Evolutionary conservation across 306 rosid genomes (phyloP), one percentile per base, ranked within the genome.

Genomic region (Pyrus pyrifolia): DNA sequence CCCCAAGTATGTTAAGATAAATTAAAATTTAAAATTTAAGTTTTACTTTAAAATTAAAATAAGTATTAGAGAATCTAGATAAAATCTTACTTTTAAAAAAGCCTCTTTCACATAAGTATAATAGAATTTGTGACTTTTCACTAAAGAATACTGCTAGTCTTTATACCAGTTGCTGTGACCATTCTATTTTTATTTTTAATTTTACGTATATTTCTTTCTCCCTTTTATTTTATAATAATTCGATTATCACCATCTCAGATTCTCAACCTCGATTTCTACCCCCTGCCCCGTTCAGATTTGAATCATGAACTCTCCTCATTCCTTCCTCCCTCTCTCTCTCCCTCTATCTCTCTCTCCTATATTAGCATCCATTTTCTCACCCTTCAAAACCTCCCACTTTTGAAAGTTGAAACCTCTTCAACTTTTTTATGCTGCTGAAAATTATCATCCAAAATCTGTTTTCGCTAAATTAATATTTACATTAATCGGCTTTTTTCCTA

Each of bases 241-340:
- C 19, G 76, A 77, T 79, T 79, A 72, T 81, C 68, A 77, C 76
- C 80, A 74, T 55, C 78, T 46, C 60, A 38, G 27, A 25, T 25
- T 25, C 27, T 25, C 27, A 25, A 62, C 95, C 90, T 92, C 86
- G 89, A 62, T 82, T 62, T 78, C 79, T 81, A 88, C 79, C 83
- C 82, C 29, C 68, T 27, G 42, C 25, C 19, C 25, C 33, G 12
- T 68, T 80, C 85, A 74, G 83, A 87, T 87, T 92, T 90, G 89
- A 90, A 90, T 82, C 89, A 81, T 68, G 81, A 85, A 85, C 83
- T 82, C 82, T 85, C 89, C 84, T 83, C 83, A 66, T 79, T 72
- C 80, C 82, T 78, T 81, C 84, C 72, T 5, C 55, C n/a, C 61
- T 6, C 38, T 13, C 15, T 13, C 15, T 25, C 38, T 57, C 68